These are phyloP conservation scores for Trichothecium roseum DNA, from an alignment of 2,329 filamentous ascomycete genomes.

Conservation along the genomic window DNA sequence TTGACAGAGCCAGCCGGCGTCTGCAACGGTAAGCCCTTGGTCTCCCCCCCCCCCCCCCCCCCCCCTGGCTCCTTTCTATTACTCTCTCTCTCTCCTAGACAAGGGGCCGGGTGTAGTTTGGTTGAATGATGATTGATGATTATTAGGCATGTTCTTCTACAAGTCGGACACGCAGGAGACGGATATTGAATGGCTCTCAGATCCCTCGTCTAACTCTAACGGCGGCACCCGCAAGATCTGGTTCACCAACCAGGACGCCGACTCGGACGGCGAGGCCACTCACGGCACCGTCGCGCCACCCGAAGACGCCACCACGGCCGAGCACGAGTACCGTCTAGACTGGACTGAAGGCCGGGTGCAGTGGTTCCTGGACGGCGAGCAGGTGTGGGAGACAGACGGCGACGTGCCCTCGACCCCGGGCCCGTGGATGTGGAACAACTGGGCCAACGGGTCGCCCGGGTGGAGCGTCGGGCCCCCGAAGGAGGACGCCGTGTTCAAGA, in stretches of 20 bases:
- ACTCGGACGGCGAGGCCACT: constrained; percentile 5
- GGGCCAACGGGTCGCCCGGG: constrained; percentile 18
- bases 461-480: constrained; percentile 18
- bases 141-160: constrained; percentile 19
- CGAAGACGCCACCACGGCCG: constrained; percentile 13
- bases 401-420: constrained; percentile 15
- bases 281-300: not conserved
- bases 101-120: too few relatives aligned
- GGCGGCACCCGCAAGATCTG: constrained; percentile 14
- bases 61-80: too few relatives aligned
- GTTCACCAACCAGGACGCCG: constrained; percentile 19
- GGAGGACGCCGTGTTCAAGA: constrained; percentile 16
- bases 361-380: constrained; percentile 16
- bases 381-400: constrained; percentile 13
- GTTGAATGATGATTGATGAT: too few relatives aligned
- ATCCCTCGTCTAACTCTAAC: constrained; percentile 15
- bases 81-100: too few relatives aligned
- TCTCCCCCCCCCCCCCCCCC: too few relatives aligned
- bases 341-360: constrained; percentile 14
- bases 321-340: constrained; percentile 21
- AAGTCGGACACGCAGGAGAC: constrained; percentile 15
- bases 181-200: constrained; percentile 22
- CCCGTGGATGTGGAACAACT: constrained; percentile 20
- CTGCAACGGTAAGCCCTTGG: constrained; percentile 16
- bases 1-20: constrained; percentile 16